Conservation (phyloP, 2,329 filamentous ascomycete genomes). For the Akanthomyces uredinophilus region DNA sequence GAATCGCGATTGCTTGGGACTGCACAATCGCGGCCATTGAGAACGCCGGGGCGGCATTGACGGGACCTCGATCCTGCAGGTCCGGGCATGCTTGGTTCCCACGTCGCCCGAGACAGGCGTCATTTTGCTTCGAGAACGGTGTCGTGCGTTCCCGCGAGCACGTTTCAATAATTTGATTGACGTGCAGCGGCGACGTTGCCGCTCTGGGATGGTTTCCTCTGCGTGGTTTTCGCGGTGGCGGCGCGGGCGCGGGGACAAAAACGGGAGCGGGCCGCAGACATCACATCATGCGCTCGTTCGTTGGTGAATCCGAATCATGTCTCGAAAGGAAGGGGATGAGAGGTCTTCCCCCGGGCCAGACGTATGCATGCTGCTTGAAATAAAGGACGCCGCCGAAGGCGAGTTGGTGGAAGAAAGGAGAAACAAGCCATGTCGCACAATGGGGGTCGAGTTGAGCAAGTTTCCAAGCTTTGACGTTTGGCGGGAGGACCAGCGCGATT, state of each 20-base stretch:
- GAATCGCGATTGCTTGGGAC: background rate
- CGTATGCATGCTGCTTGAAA: background rate
- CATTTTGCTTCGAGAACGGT: background rate
- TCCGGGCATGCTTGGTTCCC: background rate
- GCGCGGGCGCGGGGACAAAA: background rate
- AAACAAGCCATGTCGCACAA: slow-evolving; percentile 10
- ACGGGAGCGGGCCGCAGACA: slow-evolving; percentile 4
- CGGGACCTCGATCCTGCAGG: no score
- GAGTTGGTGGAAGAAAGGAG: background rate
- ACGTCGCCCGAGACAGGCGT: background rate
- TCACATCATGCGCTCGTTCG: background rate
- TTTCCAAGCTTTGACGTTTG: slow-evolving; percentile 14
- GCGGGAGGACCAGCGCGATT: background rate
- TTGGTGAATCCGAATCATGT: slow-evolving; percentile 5
- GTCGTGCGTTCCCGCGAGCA: background rate
- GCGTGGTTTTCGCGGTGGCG: slow-evolving; percentile 10
- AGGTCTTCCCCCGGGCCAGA: background rate
- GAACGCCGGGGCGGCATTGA: no score
- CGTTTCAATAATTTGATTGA: background rate
- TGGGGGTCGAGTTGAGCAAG: slow-evolving; percentile 2
- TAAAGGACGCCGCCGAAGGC: background rate
- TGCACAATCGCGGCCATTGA: no score
- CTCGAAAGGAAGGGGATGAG: background rate
- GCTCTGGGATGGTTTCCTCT: background rate
- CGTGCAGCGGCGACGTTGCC: background rate